Conservation (phyloP, 2,329 filamentous ascomycete genomes). For the Periconia digitata region DNA sequence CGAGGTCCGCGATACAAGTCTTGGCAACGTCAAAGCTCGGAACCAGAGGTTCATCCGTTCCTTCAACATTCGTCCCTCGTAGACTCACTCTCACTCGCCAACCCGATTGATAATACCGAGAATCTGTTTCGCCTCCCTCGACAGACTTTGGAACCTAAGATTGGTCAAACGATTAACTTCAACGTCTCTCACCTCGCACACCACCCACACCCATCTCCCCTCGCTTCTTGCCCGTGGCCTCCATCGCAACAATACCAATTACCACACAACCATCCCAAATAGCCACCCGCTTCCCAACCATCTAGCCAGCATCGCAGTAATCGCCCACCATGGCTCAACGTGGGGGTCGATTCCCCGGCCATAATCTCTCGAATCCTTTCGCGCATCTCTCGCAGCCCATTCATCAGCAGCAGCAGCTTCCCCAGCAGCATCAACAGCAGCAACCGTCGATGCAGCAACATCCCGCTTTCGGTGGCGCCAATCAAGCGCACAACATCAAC, state of each 20-base stretch:
- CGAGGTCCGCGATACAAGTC: slow-evolving; percentile 9
- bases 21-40: slow-evolving; percentile 13
- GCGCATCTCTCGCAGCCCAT: slow-evolving; percentile 54
- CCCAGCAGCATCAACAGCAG: slow-evolving; percentile 46
- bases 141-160: too few relatives aligned
- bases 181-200: background rate
- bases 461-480: slow-evolving; percentile 62
- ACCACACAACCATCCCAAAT: slow-evolving; percentile 4
- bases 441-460: slow-evolving; percentile 64
- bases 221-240: background rate
- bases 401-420: slow-evolving; percentile 49
- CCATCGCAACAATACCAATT: slow-evolving; percentile 5
- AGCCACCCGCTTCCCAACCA: slow-evolving; percentile 13
- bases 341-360: slow-evolving; percentile 60
- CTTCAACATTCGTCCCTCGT: background rate
- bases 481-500: slow-evolving; percentile 64
- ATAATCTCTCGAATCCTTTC: slow-evolving; percentile 62
- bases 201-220: background rate
- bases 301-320: slow-evolving; percentile 8
- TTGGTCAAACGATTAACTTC: too few relatives aligned
- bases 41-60: background rate
- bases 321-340: slow-evolving; percentile 57
- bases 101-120: too few relatives aligned
- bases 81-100: background rate
- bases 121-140: too few relatives aligned